These are phyloP conservation scores for Picochlorum sp. DNA, from an alignment of 139 green algal genomes.

Conservation along the genomic window DNA sequence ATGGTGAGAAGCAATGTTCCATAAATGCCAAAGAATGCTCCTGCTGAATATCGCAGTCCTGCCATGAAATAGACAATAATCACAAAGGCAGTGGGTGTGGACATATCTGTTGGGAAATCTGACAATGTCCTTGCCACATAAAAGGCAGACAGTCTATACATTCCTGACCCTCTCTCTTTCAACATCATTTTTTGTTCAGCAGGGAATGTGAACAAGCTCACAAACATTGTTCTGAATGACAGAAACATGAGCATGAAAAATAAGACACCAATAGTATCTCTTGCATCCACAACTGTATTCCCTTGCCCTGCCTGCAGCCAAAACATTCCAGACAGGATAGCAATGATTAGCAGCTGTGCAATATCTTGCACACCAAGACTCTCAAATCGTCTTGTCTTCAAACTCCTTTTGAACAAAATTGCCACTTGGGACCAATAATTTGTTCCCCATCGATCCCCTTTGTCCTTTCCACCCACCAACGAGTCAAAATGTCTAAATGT, in stretches of 20 bases:
- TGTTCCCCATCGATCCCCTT: slow-evolving; percentile 23
- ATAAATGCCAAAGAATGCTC: slow-evolving; percentile 61
- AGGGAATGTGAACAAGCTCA: slow-evolving; percentile 49
- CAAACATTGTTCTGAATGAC: slow-evolving; percentile 39
- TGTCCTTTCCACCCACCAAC: slow-evolving; percentile 1
- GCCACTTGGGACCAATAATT: slow-evolving; percentile 27
- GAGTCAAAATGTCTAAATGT: not conserved
- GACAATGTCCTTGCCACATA: slow-evolving; percentile 58
- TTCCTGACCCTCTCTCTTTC: slow-evolving; percentile 52
- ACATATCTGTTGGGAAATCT: slow-evolving; percentile 69
- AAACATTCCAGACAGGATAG: slow-evolving; percentile 36
- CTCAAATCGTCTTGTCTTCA: slow-evolving; percentile 61
- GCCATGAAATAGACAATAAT: slow-evolving; percentile 51
- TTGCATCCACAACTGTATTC: slow-evolving; percentile 17
- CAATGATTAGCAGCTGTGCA: slow-evolving; percentile 20
- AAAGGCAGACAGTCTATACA: slow-evolving; percentile 81
- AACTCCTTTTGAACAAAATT: slow-evolving; percentile 37
- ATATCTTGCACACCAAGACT: slow-evolving; percentile 28
- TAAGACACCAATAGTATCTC: slow-evolving; percentile 30
- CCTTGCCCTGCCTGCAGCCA: slow-evolving; percentile 32
- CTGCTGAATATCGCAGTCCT: slow-evolving; percentile 28
- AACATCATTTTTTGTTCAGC: slow-evolving; percentile 42
- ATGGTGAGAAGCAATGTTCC: slow-evolving; percentile 40
- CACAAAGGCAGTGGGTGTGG: slow-evolving; percentile 52
- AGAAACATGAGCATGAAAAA: slow-evolving; percentile 55